Base-by-base conservation (phyloP, 495 filamentous ascomycete species). In the Hypoxylon cercidicola region DNA sequence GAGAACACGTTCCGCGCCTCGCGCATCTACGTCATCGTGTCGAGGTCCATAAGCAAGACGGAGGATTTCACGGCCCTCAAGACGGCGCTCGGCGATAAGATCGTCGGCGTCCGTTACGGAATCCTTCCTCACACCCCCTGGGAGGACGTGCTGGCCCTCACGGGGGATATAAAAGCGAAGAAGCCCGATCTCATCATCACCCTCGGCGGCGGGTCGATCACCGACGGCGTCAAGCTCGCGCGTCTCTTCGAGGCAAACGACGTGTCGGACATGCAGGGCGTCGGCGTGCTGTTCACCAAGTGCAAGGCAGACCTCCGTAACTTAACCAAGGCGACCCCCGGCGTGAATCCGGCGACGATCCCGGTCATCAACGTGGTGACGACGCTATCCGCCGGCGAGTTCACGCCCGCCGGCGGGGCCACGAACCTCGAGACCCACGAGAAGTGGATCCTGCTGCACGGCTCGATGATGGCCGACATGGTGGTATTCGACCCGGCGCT, bases 351-450 rank as follows among this genome's bases (percentile, higher is more conserved):
- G 20, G 77, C 81, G 0, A 77, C 71, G 0, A 74, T 86, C 28
- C 85, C 87, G 0, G 79, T 87, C 16, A 83, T 90, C 54, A 82
- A 81, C 37, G 82, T 91, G 46, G 87, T 88, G 0, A 89, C 88
- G 0, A 81, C 84, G 0, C 76, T 91, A 0, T 88, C 86, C 1
- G 88, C 80, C 1, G 87, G 85, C 16, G 86, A 89, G 72, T 90
- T 87, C 68, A 83, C 81, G 23, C 62, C 79, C 25, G 75, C 82
- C 32, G 85, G 82, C 4, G 87, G 85, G 25, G 76, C 68, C 5
- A 89, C 88, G 0, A 72, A 88, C 51, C 78, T 83, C 48, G 52
- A 64, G 41, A 84, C 80, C 2, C 70, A 78, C 50, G 78, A 80
- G 30, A 89, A 90, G 71, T 73, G 80, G 51, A 76, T 73, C 55